Evolutionary conservation across 2,329 filamentous ascomycete species (phyloP), one percentile per base, ranked within the genome.

Genomic region (Cordyceps farinosa): DNA sequence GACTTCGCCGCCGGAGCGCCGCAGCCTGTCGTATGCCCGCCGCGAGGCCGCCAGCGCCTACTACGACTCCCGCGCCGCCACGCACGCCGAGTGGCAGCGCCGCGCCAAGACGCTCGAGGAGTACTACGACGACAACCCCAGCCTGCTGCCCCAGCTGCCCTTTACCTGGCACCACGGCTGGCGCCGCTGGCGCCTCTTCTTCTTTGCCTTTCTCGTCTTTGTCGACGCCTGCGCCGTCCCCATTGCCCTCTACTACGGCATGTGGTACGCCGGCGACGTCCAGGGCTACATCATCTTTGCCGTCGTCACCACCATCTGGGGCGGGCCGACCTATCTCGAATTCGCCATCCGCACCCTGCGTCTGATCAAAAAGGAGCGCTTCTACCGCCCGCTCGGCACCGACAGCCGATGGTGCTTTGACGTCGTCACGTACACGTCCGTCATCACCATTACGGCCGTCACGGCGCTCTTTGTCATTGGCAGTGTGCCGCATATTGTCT

Each of bases 261-360:
- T 85, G 63, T 76, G 74, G 66, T 82, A 75, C 51, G 75, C 72
- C 4, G 76, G 74, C 38, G 27, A 73, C 27, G 74, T 77, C 29
- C 44, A 78, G 71, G 73, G 74, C 45, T 77, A 70, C 68, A 77
- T 77, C 67, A 77, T 81, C 60, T 84, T 84, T 65, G 80, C 81
- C 66, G 76, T 84, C 59, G 78, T 84, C 50, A 83, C 82, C 0
- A 80, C 81, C 42, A 82, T 84, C 65, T 84, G 82, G 76, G 82
- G 82, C 62, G 76, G 82, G 32, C 78, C 82, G n/a, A 83, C 82
- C 6, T 82, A 83, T 62, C 72, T 83, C 62, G 81, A 84, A 66
- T 83, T 83, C 63, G 80, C 73, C 32, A 72, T 83, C 53, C 77
- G 82, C 11, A 80, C 77, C 0, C 72, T 81, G 63, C 79, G 82